Evolutionary conservation across 176 grass and related monocot species (phyloP).

Genomic region (Aegilops umbellulata): DNA sequence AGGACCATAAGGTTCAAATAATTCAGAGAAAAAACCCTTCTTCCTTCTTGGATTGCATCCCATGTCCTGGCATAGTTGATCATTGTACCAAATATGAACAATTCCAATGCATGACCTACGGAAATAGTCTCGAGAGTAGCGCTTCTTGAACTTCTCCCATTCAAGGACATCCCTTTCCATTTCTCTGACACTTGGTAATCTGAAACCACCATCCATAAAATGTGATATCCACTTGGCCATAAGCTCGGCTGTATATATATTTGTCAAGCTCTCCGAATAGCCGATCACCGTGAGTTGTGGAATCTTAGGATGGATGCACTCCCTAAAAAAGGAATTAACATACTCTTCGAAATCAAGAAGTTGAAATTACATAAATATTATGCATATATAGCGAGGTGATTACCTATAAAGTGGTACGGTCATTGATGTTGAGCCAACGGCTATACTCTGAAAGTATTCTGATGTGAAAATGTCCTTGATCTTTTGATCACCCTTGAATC

Average conservation of each 20-base stretch:
- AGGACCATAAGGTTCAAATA: constrained; percentile 38
- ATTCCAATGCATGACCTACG: constrained; percentile 39
- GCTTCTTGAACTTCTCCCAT: constrained; percentile 65
- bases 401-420: constrained; percentile 61
- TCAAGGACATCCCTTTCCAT: constrained; percentile 48
- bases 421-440: constrained; percentile 29
- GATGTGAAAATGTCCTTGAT: constrained; percentile 61
- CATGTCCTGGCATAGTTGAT: constrained; percentile 64
- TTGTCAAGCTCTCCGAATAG: constrained; percentile 57
- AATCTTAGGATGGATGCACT: constrained; percentile 64
- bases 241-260: constrained; percentile 58
- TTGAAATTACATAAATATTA: neutral
- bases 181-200: constrained; percentile 29
- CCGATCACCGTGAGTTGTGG: constrained; percentile 52
- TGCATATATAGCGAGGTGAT: neutral
- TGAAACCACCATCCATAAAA: constrained; percentile 55
- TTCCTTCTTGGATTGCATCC: constrained; percentile 61
- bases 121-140: constrained; percentile 41
- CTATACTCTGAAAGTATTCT: constrained; percentile 34
- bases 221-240: constrained; percentile 47
- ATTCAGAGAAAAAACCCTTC: constrained; percentile 37
- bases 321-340: constrained; percentile 8
- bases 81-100: constrained; percentile 57
- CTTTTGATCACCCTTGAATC: constrained; percentile 56
- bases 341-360: neutral